Percentiles rank a stretch among this genome's conserved stretches.
Evolutionary conservation across 768 basidiomycete genomes (phyloP).

Genomic region (Kwoniella newhampshirensis): DNA sequence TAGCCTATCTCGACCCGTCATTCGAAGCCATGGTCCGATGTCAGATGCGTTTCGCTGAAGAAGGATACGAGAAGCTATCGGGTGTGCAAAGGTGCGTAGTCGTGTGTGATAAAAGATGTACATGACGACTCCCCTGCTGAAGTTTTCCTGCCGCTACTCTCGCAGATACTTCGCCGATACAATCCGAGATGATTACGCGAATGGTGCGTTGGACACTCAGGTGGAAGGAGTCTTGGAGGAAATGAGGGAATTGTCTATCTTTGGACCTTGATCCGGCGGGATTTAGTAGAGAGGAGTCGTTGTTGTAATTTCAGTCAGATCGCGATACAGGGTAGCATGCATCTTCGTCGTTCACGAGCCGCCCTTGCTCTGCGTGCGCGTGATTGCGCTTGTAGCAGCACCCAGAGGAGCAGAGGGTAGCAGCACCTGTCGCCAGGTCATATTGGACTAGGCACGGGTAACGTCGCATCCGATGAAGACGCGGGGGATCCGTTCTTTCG

Average conservation of each 20-base stretch:
- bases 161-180: slow-evolving; percentile 80
- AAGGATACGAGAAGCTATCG: slow-evolving; percentile 95
- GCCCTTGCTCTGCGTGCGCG: no score
- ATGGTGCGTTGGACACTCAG: slow-evolving; percentile 92
- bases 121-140: no score
- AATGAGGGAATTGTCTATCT: slow-evolving; percentile 94
- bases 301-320: slow-evolving; percentile 1
- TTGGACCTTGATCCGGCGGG: slow-evolving; percentile 58
- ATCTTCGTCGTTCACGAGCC: no score
- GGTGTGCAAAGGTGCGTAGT: slow-evolving; percentile 76
- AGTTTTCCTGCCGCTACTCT: no score
- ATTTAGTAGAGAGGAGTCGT: background rate
- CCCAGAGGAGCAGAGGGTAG: background rate
- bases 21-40: slow-evolving; percentile 96
- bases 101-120: slow-evolving; percentile 8
- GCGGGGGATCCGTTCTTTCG: no score
- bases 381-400: background rate
- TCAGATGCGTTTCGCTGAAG: slow-evolving; percentile 96
- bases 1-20: slow-evolving; percentile 90
- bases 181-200: slow-evolving; percentile 94
- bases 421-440: no score
- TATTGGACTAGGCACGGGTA: no score
- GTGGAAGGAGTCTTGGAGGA: slow-evolving; percentile 96
- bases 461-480: no score
- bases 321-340: background rate